These are phyloP conservation scores for Trichocladium antarcticum DNA, from an alignment of 495 filamentous ascomycete species.

Conservation along the genomic window DNA sequence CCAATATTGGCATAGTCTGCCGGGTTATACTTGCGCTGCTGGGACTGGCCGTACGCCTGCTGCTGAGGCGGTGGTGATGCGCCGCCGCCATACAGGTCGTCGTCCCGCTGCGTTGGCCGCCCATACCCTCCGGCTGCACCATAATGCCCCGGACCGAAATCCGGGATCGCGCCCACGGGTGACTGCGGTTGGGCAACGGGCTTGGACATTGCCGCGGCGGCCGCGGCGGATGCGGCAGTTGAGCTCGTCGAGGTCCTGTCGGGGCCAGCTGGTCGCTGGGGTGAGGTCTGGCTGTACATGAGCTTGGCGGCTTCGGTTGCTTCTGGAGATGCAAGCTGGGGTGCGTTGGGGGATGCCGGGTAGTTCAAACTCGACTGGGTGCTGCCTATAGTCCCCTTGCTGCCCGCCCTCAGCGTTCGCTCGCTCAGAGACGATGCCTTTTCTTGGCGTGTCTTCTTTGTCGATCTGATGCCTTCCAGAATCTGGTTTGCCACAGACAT, in stretches of 20 bases:
- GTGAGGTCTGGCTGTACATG: conserved; percentile 43
- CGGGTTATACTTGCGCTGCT: conserved; percentile 59
- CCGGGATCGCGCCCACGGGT: conserved; percentile 22
- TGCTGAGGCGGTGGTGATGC: conserved; percentile 36
- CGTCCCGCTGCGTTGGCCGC: conserved; percentile 25
- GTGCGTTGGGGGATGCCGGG: conserved; percentile 24
- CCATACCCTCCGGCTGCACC: conserved; percentile 33
- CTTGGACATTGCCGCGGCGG: conserved; percentile 36
- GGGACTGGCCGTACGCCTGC: conserved; percentile 37
- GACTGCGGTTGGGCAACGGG: conserved; percentile 20
- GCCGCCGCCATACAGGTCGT: conserved; percentile 35
- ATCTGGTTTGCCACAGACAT: conserved; percentile 97
- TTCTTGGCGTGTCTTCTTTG: conserved; percentile 44
- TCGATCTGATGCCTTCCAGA: conserved; percentile 52
- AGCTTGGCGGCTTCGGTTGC: conserved; percentile 42
- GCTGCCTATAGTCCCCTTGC: conserved; percentile 29
- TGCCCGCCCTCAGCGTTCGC: conserved; percentile 52
- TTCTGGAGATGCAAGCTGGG: conserved; percentile 33
- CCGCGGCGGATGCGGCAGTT: conserved; percentile 35
- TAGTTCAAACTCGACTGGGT: conserved; percentile 17
- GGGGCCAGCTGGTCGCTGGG: conserved; percentile 30
- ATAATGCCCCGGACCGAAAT: conserved; percentile 30
- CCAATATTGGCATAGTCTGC: conserved; percentile 56
- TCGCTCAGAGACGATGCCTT: conserved; percentile 46
- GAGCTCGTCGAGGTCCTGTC: conserved; percentile 33